These are phyloP conservation scores for Dioscorea alata DNA, from an alignment of 106 monocot genomes.

Conservation along the genomic window DNA sequence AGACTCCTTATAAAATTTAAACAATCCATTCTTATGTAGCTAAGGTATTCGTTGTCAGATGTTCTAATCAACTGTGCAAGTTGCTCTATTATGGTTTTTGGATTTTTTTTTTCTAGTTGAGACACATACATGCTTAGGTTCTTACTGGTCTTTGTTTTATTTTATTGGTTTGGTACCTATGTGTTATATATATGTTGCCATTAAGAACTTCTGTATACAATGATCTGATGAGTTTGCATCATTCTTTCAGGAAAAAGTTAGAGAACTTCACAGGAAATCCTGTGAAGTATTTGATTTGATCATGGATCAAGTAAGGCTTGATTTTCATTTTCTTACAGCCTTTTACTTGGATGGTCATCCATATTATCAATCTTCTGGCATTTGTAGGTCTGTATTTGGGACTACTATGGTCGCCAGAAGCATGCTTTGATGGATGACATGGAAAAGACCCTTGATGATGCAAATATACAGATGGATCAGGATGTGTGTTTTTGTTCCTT, in stretches of 20 bases:
- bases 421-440: conserved; percentile 95
- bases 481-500: conserved; percentile 41
- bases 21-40: no score
- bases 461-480: conserved; percentile 99
- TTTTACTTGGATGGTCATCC: neutral
- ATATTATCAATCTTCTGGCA: conserved; percentile 7
- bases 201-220: no score
- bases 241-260: conserved; percentile 75
- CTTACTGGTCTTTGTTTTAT: no score
- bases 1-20: no score
- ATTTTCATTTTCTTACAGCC: neutral
- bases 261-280: conserved; percentile 83
- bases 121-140: no score
- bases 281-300: conserved; percentile 89
- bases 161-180: no score
- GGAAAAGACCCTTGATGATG: conserved; percentile 95
- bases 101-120: no score
- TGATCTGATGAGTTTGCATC: no score
- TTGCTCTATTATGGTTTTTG: no score
- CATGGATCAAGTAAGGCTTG: conserved; percentile 64
- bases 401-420: conserved; percentile 84
- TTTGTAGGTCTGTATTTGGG: conserved; percentile 91
- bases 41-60: no score
- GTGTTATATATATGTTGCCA: no score
- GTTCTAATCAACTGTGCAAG: no score